Percentiles rank a stretch among this genome's conserved stretches.
These are phyloP conservation scores for Chenopodium berlandieri DNA, from an alignment of 148 eudicot genomes.

Conservation along the genomic window DNA sequence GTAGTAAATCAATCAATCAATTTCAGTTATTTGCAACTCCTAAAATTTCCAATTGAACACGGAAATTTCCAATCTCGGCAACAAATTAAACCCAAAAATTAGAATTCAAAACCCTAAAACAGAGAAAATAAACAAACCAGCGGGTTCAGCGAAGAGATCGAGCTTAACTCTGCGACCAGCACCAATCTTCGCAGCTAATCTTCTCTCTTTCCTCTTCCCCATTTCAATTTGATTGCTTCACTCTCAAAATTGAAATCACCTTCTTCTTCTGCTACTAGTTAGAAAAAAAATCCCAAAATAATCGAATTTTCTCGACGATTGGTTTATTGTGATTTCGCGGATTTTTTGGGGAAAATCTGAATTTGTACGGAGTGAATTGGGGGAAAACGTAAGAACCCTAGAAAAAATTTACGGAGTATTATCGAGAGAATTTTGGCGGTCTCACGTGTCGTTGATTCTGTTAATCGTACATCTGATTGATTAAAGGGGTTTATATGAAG, in stretches of 20 bases:
- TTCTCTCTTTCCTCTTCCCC: constrained; percentile 94
- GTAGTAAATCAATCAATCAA: not conserved
- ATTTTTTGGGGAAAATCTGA: not conserved
- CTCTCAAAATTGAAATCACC: too few relatives aligned
- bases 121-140: constrained; percentile 45
- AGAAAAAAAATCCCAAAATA: not conserved
- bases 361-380: not conserved
- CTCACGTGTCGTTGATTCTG: not conserved
- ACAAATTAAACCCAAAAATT: not conserved
- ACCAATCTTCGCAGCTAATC: constrained; percentile 62
- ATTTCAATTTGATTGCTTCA: constrained; percentile 13
- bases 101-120: not conserved
- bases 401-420: not conserved
- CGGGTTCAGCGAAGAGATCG: constrained; percentile 91
- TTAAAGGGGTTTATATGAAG: not conserved
- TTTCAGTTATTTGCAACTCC: too few relatives aligned
- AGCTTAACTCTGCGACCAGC: constrained; percentile 90
- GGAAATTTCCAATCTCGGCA: too few relatives aligned
- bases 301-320: not conserved
- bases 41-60: too few relatives aligned
- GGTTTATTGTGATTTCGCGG: not conserved
- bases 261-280: not conserved
- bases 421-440: not conserved
- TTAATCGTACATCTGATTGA: not conserved
- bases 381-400: constrained; percentile 10